Conservation (phyloP, 768 basidiomycete genomes). For the Glaciozyma martinii region DNA sequence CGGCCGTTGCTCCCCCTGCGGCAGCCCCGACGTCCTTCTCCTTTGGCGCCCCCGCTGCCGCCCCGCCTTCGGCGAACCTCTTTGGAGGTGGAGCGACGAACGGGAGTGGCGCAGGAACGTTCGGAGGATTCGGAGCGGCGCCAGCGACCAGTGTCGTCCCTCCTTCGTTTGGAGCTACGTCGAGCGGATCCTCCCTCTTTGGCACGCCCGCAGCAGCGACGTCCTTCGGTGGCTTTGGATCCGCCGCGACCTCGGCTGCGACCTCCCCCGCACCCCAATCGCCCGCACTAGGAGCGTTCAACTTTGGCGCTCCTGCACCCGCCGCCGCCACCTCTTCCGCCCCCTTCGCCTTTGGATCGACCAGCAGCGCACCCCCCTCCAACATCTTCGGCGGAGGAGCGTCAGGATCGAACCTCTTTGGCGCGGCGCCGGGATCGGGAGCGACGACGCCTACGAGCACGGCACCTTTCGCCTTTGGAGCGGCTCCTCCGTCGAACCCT, state of each 20-base stretch:
- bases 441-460: too few species aligned
- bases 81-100: constrained; percentile 10
- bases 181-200: not conserved
- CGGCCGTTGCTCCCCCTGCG: not conserved
- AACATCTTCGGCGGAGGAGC: too few species aligned
- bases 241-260: not conserved
- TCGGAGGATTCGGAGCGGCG: constrained; percentile 10
- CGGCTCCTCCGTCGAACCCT: not conserved
- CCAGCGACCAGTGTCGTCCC: not conserved
- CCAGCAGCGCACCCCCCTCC: not conserved
- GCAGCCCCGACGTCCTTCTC: not conserved
- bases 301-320: not conserved
- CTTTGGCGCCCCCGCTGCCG: not conserved
- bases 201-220: not conserved
- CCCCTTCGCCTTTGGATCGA: constrained; percentile 10
- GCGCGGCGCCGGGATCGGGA: too few species aligned
- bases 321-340: not conserved
- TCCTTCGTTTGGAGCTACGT: not conserved
- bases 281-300: not conserved
- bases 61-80: not conserved
- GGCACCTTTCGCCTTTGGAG: constrained; percentile 9
- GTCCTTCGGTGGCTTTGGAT: constrained; percentile 1
- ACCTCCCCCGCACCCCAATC: constrained; percentile 1
- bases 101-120: not conserved
- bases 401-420: too few species aligned